phyloP scores from a whole-genome alignment of 2,329 filamentous ascomycete genomes.

The Pseudogymnoascus sp. region DNA sequence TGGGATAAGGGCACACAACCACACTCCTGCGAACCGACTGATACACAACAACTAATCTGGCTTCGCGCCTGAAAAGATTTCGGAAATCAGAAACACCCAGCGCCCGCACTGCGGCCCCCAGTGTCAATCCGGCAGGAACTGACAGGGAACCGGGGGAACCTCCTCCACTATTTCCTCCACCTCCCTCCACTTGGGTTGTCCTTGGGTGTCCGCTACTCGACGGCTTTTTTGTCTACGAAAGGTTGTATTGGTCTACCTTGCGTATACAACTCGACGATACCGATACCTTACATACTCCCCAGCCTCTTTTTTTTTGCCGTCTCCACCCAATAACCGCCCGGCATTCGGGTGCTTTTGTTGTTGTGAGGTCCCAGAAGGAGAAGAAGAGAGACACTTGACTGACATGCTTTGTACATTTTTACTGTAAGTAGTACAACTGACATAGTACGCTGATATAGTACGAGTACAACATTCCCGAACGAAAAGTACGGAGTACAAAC shows the following conservation, averaged over 20 bases:
- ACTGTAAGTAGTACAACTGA: neutral
- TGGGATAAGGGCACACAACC: constrained; percentile 4
- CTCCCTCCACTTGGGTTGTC: neutral
- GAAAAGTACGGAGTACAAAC: constrained; percentile 3
- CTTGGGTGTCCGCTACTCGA: constrained; percentile 1
- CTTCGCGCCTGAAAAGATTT: neutral
- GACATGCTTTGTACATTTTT: neutral
- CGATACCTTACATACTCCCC: neutral
- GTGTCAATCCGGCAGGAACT: constrained; percentile 1
- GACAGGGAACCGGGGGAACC: neutral
- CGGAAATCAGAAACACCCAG: neutral
- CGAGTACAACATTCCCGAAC: constrained; percentile 5
- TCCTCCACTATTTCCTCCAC: constrained; percentile 2
- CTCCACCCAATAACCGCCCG: constrained; percentile 1
- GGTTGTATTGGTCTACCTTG: neutral
- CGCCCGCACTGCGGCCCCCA: neutral
- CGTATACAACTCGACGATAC: neutral
- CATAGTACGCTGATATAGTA: neutral
- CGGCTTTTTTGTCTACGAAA: neutral
- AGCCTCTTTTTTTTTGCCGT: neutral
- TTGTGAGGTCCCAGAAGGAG: constrained; percentile 2
- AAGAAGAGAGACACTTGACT: constrained; percentile 2
- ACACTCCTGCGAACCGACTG: neutral
- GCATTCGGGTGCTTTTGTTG: neutral
- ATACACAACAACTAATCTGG: neutral